Percentiles rank a stretch among this genome's conserved stretches.
phyloP scores from a whole-genome alignment of 2,329 filamentous ascomycete genomes.

The Epichloe gansuensis region DNA sequence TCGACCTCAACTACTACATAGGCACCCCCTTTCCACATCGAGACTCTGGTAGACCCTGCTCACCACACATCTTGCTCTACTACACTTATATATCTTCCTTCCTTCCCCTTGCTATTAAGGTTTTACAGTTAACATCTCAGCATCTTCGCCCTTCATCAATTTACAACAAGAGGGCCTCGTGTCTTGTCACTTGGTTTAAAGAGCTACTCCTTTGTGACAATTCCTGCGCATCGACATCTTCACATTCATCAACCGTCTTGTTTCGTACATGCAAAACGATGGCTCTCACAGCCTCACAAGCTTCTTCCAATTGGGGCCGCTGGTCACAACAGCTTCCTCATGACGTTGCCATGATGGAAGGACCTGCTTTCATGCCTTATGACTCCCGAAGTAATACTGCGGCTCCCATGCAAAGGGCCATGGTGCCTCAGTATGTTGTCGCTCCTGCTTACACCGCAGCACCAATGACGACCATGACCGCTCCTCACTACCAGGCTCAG shows the following conservation, averaged over 20 bases:
- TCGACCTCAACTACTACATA: conserved; percentile 3
- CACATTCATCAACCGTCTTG: neutral
- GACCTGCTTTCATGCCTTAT: conserved; percentile 34
- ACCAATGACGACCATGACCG: conserved; percentile 28
- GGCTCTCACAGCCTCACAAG: conserved; percentile 35
- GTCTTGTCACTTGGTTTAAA: neutral
- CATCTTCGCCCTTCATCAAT: neutral
- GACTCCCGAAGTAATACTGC: conserved; percentile 28
- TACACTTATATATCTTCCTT: conserved; percentile 5
- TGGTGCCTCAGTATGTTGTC: conserved; percentile 36
- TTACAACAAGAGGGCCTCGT: neutral
- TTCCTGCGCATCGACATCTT: neutral
- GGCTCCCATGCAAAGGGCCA: conserved; percentile 28
- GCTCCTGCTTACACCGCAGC: conserved; percentile 30
- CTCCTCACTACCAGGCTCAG: conserved; percentile 29
- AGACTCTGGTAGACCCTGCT: neutral
- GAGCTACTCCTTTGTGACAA: too few relatives aligned
- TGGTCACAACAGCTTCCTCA: conserved; percentile 37
- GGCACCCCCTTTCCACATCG: conserved; percentile 3
- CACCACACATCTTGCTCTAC: neutral
- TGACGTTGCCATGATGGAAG: conserved; percentile 37
- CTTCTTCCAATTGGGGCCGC: conserved; percentile 39
- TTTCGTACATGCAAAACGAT: conserved; percentile 16
- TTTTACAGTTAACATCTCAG: neutral
- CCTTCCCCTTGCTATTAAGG: neutral